A percentile compares a stretch with the other conserved stretches of the same genome.
phyloP scores from a whole-genome alignment of 345 rosid species.

The Rhodamnia rubescens region DNA sequence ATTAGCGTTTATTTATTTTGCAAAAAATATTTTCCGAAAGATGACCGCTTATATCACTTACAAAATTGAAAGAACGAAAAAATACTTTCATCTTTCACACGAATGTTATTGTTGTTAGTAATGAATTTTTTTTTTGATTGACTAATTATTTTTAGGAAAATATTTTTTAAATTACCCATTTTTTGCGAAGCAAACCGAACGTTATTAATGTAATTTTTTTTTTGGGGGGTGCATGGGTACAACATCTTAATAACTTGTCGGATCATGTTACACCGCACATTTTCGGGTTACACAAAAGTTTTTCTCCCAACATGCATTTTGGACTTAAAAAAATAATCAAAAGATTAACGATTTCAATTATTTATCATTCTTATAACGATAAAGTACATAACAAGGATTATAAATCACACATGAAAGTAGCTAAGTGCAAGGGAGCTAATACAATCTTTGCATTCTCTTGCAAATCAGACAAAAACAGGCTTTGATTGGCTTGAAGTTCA shows the following conservation, averaged over 20 bases:
- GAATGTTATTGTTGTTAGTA: no score
- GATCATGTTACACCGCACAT: background rate
- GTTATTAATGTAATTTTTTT: background rate
- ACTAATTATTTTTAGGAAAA: no score
- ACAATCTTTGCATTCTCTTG: background rate
- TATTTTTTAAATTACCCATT: no score
- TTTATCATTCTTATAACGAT: background rate
- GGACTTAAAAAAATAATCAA: background rate
- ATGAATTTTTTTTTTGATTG: no score
- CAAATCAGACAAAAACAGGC: background rate
- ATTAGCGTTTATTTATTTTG: no score
- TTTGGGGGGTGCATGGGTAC: background rate
- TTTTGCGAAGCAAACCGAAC: no score
- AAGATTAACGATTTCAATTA: background rate
- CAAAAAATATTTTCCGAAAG: no score
- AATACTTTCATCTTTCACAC: no score
- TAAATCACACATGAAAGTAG: background rate
- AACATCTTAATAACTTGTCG: background rate
- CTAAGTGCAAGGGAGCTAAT: background rate
- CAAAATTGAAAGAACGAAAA: no score
- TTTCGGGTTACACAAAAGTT: background rate
- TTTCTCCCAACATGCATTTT: background rate
- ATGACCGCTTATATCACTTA: no score
- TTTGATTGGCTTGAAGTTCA: background rate
- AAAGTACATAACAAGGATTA: background rate